Conservation (phyloP, 768 basidiomycete species). For the Rhodotorula babjevae region DNA sequence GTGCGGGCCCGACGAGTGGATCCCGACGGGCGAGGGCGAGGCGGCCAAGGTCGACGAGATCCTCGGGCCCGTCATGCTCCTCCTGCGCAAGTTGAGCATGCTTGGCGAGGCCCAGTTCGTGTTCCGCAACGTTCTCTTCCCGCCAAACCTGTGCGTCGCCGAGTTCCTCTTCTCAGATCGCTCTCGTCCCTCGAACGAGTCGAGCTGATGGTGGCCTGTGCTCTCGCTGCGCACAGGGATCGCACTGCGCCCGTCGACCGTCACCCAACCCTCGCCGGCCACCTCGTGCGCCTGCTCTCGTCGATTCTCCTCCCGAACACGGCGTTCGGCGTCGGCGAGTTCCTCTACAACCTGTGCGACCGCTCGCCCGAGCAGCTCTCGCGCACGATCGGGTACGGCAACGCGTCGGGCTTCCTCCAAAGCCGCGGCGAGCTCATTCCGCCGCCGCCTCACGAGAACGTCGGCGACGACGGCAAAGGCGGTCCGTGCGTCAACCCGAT, state of each 20-base stretch:
- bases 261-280: conserved; percentile 68
- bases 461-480: background rate
- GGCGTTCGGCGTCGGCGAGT: conserved; percentile 75
- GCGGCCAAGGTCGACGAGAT: conserved; percentile 64
- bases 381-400: conserved; percentile 86
- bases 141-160: conserved; percentile 57
- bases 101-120: conserved; percentile 62
- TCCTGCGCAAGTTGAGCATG: conserved; percentile 60
- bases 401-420: conserved; percentile 90
- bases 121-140: conserved; percentile 62
- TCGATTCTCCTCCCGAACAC: conserved; percentile 68
- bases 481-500: conserved; percentile 64
- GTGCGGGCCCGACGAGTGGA: conserved; percentile 30
- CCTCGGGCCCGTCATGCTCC: conserved; percentile 67
- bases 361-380: conserved; percentile 68
- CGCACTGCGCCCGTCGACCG: conserved; percentile 69
- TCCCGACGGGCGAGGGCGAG: conserved; percentile 20
- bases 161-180: too few relatives aligned
- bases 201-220: too few relatives aligned
- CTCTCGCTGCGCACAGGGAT: conserved; percentile 52
- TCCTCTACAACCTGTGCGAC: conserved; percentile 78
- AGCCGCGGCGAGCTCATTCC: conserved; percentile 76
- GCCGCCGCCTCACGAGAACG: conserved; percentile 32
- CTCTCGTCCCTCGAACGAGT: background rate
- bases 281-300: conserved; percentile 68